A percentile compares a stretch with the other conserved stretches of the same genome.
These are phyloP conservation scores for Fusarium sp. DNA, from an alignment of 2,329 filamentous ascomycete genomes.

Conservation along the genomic window DNA sequence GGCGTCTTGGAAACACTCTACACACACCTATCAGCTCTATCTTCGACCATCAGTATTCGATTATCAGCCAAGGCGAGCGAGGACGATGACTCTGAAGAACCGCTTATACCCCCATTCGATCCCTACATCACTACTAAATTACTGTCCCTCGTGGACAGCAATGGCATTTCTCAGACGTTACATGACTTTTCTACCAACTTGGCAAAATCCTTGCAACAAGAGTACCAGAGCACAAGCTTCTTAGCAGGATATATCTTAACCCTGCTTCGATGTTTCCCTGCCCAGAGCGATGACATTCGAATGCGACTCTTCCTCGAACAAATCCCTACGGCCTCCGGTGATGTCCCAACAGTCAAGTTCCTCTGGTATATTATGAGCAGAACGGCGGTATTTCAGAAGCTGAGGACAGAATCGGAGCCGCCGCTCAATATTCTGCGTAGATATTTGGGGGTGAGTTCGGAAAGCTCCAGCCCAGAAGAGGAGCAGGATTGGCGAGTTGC, in stretches of 20 bases:
- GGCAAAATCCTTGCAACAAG: constrained; percentile 46
- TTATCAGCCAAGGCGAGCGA: constrained; percentile 46
- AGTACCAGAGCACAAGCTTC: constrained; percentile 64
- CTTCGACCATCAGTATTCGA: constrained; percentile 62
- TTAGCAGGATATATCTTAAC: constrained; percentile 89
- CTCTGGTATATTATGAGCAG: constrained; percentile 76
- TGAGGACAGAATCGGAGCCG: constrained; percentile 47
- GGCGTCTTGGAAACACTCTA: constrained; percentile 64
- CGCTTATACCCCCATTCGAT: constrained; percentile 51
- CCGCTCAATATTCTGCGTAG: constrained; percentile 47
- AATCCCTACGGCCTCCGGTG: constrained; percentile 60
- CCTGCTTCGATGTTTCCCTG: constrained; percentile 85
- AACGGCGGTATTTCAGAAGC: constrained; percentile 54
- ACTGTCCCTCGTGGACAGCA: constrained; percentile 76
- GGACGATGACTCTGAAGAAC: constrained; percentile 32
- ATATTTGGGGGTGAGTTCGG: constrained; percentile 49
- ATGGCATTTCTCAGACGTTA: constrained; percentile 69
- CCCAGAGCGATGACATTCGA: constrained; percentile 84
- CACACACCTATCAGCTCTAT: constrained; percentile 63
- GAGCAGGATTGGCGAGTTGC: constrained; percentile 84
- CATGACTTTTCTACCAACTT: constrained; percentile 50
- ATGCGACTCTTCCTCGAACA: constrained; percentile 85
- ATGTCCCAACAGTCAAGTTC: constrained; percentile 70
- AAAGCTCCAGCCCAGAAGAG: constrained; percentile 40
- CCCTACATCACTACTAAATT: constrained; percentile 74